These are phyloP conservation scores for Paracorniculantispora psalliotae DNA, from an alignment of 2,329 filamentous ascomycete species.

Conservation along the genomic window DNA sequence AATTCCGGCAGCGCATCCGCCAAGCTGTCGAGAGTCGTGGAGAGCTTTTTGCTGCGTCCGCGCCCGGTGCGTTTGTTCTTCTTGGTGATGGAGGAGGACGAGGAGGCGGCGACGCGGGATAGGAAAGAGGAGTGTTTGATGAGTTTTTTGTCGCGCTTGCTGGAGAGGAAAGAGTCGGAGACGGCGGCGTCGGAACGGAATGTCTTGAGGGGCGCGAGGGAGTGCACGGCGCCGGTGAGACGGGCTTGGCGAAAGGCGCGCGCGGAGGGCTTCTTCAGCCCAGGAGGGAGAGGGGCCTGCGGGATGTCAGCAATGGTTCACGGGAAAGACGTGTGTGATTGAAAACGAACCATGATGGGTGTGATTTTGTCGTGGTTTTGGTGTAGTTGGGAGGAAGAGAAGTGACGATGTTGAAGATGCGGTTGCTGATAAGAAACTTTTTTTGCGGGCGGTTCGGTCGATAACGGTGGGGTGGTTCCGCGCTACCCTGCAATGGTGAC, in stretches of 20 bases:
- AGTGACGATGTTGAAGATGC: neutral
- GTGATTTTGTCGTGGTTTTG: neutral
- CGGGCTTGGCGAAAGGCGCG: conserved; percentile 52
- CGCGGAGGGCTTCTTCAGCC: conserved; percentile 51
- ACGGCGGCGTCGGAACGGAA: conserved; percentile 48
- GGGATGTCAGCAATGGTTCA: neutral
- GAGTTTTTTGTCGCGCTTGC: conserved; percentile 76
- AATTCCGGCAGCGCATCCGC: conserved; percentile 74
- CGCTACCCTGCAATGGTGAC: neutral
- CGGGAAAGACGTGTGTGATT: neutral
- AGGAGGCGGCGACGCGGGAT: conserved; percentile 63
- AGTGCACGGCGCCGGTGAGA: conserved; percentile 43
- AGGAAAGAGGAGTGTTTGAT: conserved; percentile 80
- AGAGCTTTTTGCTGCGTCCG: conserved; percentile 72
- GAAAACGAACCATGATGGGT: neutral
- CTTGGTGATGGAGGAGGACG: neutral
- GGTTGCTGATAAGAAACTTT: conserved; percentile 10
- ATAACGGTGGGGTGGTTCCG: neutral
- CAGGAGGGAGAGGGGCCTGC: conserved; percentile 29
- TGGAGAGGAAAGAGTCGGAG: conserved; percentile 57
- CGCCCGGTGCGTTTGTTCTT: conserved; percentile 26
- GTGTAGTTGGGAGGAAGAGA: neutral
- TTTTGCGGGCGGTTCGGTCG: neutral
- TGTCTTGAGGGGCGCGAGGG: conserved; percentile 46
- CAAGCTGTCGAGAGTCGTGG: conserved; percentile 67